phyloP scores from a whole-genome alignment of 164 flowering plant genomes.

The Dillenia suffruticosa region DNA sequence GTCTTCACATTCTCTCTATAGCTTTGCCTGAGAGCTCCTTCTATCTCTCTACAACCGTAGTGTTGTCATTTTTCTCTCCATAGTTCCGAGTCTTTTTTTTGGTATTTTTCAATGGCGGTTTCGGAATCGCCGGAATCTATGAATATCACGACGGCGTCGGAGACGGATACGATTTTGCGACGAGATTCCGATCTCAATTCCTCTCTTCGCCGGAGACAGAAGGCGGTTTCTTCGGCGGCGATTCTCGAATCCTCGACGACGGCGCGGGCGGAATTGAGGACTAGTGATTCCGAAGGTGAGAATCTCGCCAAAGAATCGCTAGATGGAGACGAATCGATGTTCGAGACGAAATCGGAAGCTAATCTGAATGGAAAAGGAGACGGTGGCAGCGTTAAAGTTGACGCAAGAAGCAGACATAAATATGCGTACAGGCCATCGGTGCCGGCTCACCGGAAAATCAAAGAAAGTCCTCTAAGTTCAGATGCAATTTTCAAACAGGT shows the following conservation, averaged over 20 bases:
- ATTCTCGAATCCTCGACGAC: neutral
- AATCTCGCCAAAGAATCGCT: neutral
- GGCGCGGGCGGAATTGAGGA: neutral
- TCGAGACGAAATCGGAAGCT: neutral
- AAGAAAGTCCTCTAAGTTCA: conserved; percentile 92
- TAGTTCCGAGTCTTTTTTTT: neutral
- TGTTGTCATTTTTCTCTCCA: neutral
- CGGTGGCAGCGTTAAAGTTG: neutral
- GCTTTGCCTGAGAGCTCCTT: neutral
- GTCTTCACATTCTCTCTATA: no score
- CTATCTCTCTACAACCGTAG: neutral
- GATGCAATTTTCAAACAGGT: conserved; percentile 89
- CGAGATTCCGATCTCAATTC: conserved; percentile 20
- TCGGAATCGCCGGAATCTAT: conserved; percentile 11
- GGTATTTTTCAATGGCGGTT: conserved; percentile 14
- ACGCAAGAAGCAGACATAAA: conserved; percentile 11
- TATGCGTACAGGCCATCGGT: conserved; percentile 55
- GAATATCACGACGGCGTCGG: neutral
- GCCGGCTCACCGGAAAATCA: conserved; percentile 71
- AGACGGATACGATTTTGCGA: conserved; percentile 1
- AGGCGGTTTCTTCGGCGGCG: neutral
- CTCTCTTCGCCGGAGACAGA: conserved; percentile 19
- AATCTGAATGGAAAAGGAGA: conserved; percentile 10
- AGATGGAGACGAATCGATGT: conserved; percentile 1
- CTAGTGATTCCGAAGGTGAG: conserved; percentile 6